Base-by-base conservation (phyloP, 2,329 filamentous ascomycete species). In the Pseudopyricularia javanii region DNA sequence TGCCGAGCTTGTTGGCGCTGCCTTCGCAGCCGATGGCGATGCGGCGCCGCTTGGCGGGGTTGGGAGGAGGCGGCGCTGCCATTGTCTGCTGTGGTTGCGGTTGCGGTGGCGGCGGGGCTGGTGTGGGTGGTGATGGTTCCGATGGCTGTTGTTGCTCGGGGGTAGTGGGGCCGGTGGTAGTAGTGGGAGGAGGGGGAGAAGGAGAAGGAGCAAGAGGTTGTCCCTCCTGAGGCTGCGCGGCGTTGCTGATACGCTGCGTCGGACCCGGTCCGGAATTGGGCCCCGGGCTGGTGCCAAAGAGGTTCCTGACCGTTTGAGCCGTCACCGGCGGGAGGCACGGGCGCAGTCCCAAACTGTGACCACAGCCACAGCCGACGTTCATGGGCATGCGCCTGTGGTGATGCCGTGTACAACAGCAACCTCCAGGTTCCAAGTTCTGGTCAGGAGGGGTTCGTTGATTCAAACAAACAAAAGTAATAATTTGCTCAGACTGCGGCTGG, bases 1-100 rank as follows among this genome's bases (percentile, higher is more conserved):
- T 85, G 59, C 91, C 93, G 51, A 98, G 82, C 71, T 98, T 98
- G 76, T 98, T 98, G 70, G 93, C 93, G 54, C 89, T 95, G 67
- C 93, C 91, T 74, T 98, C 93, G 65, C 75, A 79, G 58, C 79
- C 79, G 57, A 82, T 69, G 60, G 78, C 75, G 57, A 80, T 74
- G 63, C 75, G 75, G 54, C 71, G 68, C 60, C 56, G 63, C 55
- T 62, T 68, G 28, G 34, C n/a, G 17, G 34, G 34, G 26, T 37
- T 43, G 22, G 20, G 28, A 9, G 28, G 12, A 5, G 47, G 11
- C 14, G 34, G 34, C 15, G n/a, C 9, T 12, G 49, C 28, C 37
- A n/a, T 40, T 43, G 24, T 40, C 30, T n/a, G n/a, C n/a, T n/a
- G n/a, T n/a, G n/a, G n/a, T n/a, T n/a, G n/a, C n/a, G n/a, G n/a